Base-by-base conservation (phyloP, 2,329 filamentous ascomycete genomes). In the Neonectria neomacrospora region DNA sequence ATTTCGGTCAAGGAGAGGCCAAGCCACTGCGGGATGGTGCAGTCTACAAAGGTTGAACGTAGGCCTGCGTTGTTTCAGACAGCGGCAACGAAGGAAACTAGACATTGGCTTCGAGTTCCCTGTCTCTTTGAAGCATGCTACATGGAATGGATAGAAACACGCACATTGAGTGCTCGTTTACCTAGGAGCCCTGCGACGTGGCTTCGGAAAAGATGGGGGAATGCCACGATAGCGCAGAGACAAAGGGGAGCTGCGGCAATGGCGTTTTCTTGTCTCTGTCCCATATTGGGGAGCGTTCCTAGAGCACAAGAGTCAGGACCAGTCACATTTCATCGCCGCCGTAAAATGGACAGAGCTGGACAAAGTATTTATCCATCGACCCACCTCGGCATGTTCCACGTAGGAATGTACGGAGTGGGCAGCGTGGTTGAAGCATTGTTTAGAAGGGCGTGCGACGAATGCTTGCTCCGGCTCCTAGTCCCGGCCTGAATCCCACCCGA, bases 361-460 rank as follows among this genome's bases (percentile, higher is more conserved):
- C n/a, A n/a, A n/a, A n/a, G n/a, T n/a, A 57, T 28, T 41, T n/a
- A 50, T 45, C 39, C 23, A 45, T 55, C 50, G 53, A 32, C 45
- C 53, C 58, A 57, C 56, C 52, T 54, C 41, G 47, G 44, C 34
- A 56, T 61, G 26, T 61, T 57, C 58, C 58, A 52, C 47, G 28
- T 54, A 16, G 53, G 44, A 58, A 54, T 57, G 41, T 54, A 48
- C 37, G 41, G 39, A 26, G 48, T 47, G 26, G 48, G 32, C 32
- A 54, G 39, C 20, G 44, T 44, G 48, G 14, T 16, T 39, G 45
- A 50, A 50, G 44, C 26, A 45, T 50, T 22, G n/a, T 41, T 34
- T 26, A 9, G 18, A 56, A 28, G 54, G 47, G 22, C 34, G 37
- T 63, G 48, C 32, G 22, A 39, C 48, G 39, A 48, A 48, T 58